Base-by-base conservation (phyloP, 164 flowering plant genomes). In the Magnolia officinalis region DNA sequence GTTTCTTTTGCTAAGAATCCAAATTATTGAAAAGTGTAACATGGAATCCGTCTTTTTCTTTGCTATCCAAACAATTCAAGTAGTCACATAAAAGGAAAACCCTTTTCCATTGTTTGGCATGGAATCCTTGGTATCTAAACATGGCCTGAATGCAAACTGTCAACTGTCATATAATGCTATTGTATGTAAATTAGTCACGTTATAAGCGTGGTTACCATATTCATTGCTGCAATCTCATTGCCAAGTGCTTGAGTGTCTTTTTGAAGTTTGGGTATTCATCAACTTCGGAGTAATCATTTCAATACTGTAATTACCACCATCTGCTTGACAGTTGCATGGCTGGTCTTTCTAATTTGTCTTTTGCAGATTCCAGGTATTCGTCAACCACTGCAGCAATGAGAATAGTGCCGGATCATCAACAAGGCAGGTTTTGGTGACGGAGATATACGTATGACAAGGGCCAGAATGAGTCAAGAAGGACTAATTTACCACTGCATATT, bases 291-390 rank as follows among this genome's bases (percentile, higher is more conserved):
- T 9, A 20, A 20, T 19, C 24, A n/a, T n/a, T n/a, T 21, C 19
- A 64, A 8, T 68, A 4, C 20, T 37, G 16, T 68, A 14, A 19
- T 16, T 9, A 65, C 24, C 24, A 20, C 24, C 68, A 65, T 9
- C 24, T 50, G 16, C n/a, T 50, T 69, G 20, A 21, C 8, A 37
- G 20, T 37, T 69, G 37, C 13, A 71, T 45, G 58, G 16, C 37
- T 67, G 37, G 18, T 29, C 5, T 55, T 55, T 55, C 16, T 55
- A 55, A 3, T 55, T 11, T 67, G 37, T 19, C 13, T 37, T 55
- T 58, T 70, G 51, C 73, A 76, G 78, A 76, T 76, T 18, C 78
- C 78, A 24, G 73, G 21, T 52, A 66, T 76, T 37, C 20, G 73
- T 13, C 78, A 67, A 31, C 72, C 78, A 19, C 26, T 24, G 23